A percentile compares a stretch with the other conserved stretches of the same genome.
phyloP scores from a whole-genome alignment of 73 alveolate genomes.

The Uronychia binucleata region DNA sequence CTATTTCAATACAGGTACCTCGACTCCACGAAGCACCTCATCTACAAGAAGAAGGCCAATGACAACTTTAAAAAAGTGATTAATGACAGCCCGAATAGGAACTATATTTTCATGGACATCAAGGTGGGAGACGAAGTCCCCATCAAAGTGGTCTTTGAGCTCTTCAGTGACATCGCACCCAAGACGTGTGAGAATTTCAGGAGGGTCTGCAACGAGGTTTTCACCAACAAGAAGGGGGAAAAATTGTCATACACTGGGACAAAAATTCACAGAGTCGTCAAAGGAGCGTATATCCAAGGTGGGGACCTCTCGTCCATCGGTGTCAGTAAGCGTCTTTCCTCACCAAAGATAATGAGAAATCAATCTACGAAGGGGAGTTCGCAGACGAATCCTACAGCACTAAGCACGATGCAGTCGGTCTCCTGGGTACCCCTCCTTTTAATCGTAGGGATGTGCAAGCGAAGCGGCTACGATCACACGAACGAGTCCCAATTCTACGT shows the following conservation, averaged over 20 bases:
- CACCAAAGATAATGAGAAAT: no score
- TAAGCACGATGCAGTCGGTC: slow-evolving; percentile 79
- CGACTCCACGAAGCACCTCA: slow-evolving; percentile 46
- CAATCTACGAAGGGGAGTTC: slow-evolving; percentile 58
- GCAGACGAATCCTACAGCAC: slow-evolving; percentile 82
- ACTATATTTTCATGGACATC: slow-evolving; percentile 29
- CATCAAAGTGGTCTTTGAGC: slow-evolving; percentile 73
- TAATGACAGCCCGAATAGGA: slow-evolving; percentile 54
- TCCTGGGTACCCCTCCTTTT: no score
- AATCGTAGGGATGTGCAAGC: slow-evolving; percentile 86
- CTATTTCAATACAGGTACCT: slow-evolving; percentile 51
- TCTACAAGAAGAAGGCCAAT: slow-evolving; percentile 54
- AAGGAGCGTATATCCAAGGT: slow-evolving; percentile 83
- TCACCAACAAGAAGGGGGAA: slow-evolving; percentile 72
- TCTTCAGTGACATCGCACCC: slow-evolving; percentile 78
- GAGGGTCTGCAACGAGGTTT: slow-evolving; percentile 67
- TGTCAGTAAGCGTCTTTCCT: no score
- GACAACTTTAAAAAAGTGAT: slow-evolving; percentile 42
- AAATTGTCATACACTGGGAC: slow-evolving; percentile 67
- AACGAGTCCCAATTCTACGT: slow-evolving; percentile 83
- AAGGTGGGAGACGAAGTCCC: slow-evolving; percentile 40
- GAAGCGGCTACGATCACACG: slow-evolving; percentile 68
- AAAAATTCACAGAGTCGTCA: slow-evolving; percentile 77
- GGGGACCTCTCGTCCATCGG: slow-evolving; percentile 58
- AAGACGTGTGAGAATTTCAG: slow-evolving; percentile 77